Percentiles rank a stretch among this genome's conserved stretches.
phyloP scores from a whole-genome alignment of 306 rosid species.

The Cicer judaicum region DNA sequence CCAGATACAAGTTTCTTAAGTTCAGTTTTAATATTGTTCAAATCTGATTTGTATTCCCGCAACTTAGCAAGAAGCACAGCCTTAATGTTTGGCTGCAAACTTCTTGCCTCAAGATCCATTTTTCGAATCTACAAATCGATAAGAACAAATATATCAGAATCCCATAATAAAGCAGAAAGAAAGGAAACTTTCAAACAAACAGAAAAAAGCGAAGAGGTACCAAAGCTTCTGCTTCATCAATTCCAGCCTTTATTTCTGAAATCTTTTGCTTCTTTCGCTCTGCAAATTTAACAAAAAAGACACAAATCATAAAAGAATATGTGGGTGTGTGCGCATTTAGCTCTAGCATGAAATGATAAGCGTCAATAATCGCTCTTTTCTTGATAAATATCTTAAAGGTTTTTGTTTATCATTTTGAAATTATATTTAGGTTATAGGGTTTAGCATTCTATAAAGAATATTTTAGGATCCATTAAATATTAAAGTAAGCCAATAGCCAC shows the following conservation, averaged over 20 bases:
- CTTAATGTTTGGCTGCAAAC: slow-evolving; percentile 75
- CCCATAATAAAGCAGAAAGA: slow-evolving; percentile 23
- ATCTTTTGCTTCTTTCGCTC: slow-evolving; percentile 83
- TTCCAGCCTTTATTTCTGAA: slow-evolving; percentile 71
- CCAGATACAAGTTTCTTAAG: slow-evolving; percentile 59
- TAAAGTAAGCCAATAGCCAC: not conserved
- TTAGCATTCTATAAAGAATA: slow-evolving; percentile 13
- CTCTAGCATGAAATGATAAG: slow-evolving; percentile 20
- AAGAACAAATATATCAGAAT: slow-evolving; percentile 25
- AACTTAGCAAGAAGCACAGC: slow-evolving; percentile 75
- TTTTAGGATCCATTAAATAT: slow-evolving; percentile 5
- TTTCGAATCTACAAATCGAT: slow-evolving; percentile 66
- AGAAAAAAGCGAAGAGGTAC: slow-evolving; percentile 49
- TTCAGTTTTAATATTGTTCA: slow-evolving; percentile 75
- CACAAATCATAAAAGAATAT: not conserved
- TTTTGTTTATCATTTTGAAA: not conserved
- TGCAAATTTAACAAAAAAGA: slow-evolving; percentile 49
- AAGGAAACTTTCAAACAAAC: slow-evolving; percentile 37
- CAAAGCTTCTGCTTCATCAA: slow-evolving; percentile 81
- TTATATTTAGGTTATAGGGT: too few species aligned
- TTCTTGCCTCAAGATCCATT: slow-evolving; percentile 91
- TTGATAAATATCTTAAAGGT: slow-evolving; percentile 1
- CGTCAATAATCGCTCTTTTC: slow-evolving; percentile 1
- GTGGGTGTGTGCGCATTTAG: not conserved
- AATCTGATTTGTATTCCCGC: slow-evolving; percentile 89